phyloP scores from a whole-genome alignment of 2,329 filamentous ascomycete species.

The Penicillium sp. region DNA sequence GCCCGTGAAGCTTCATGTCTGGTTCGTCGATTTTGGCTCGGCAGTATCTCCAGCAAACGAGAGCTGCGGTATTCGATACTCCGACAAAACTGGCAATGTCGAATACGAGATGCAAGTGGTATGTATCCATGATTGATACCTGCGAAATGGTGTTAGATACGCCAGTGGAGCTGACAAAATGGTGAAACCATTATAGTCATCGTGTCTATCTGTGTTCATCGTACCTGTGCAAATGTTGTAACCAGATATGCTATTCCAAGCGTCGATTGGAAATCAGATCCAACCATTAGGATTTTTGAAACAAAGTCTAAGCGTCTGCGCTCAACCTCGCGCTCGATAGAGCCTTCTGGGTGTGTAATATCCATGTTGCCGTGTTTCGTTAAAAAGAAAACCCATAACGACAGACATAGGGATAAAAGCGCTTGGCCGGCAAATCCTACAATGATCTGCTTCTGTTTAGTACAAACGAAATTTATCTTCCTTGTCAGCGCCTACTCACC shows the following conservation, averaged over 20 bases:
- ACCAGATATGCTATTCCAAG: conserved; percentile 35
- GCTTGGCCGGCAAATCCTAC: conserved; percentile 35
- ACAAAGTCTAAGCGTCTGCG: conserved; percentile 34
- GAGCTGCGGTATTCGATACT: conserved; percentile 33
- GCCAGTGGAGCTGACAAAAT: background rate
- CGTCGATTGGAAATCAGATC: conserved; percentile 37
- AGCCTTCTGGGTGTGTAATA: conserved; percentile 27
- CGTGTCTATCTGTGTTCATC: background rate
- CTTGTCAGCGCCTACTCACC: conserved; percentile 20
- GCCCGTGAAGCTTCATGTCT: background rate
- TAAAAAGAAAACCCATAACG: conserved; percentile 37
- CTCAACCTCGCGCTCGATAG: conserved; percentile 27
- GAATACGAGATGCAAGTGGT: conserved; percentile 36
- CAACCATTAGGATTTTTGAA: conserved; percentile 36
- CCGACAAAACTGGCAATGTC: conserved; percentile 38
- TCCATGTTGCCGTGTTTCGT: conserved; percentile 31
- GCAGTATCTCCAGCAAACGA: conserved; percentile 35
- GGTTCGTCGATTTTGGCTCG: conserved; percentile 16
- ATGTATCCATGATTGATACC: conserved; percentile 27
- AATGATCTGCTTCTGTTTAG: conserved; percentile 25
- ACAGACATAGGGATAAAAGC: conserved; percentile 28
- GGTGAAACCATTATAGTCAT: too few relatives aligned
- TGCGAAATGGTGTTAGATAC: background rate
- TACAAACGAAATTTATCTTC: background rate
- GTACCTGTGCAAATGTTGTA: conserved; percentile 24